Conservation (phyloP, 75 land plant genomes). For the Cryptomeria japonica region DNA sequence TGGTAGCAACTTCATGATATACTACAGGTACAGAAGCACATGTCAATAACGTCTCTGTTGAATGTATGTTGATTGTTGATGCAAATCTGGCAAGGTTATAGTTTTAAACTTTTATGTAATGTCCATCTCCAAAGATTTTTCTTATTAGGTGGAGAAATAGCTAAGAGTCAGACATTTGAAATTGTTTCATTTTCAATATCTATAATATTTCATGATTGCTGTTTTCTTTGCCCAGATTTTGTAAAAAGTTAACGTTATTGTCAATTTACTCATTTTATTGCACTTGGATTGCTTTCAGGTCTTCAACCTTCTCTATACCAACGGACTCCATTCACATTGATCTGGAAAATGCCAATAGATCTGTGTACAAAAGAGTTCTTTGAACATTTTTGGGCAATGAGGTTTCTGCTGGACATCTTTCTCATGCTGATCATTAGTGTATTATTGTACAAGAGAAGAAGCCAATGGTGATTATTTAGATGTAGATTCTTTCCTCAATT, state of each 20-base stretch:
- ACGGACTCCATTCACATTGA: background rate
- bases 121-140: background rate
- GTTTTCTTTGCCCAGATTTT: background rate
- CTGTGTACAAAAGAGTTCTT: background rate
- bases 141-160: background rate
- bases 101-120: background rate
- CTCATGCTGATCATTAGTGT: background rate
- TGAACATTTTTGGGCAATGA: background rate
- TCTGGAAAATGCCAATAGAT: background rate
- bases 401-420: background rate
- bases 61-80: background rate
- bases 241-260: too few species aligned
- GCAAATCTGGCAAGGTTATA: background rate
- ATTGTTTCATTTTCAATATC: slow-evolving; percentile 6
- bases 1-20: background rate
- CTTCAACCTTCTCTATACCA: background rate
- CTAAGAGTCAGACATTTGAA: background rate
- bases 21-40: background rate
- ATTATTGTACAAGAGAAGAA: background rate
- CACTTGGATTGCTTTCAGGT: background rate
- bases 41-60: background rate
- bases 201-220: background rate
- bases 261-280: background rate
- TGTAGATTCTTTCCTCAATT: background rate
- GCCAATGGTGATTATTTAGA: background rate